Evolutionary conservation across 164 flowering plant species (phyloP), one percentile per base, ranked within the genome.

Genomic region (Euptelea pleiosperma): DNA sequence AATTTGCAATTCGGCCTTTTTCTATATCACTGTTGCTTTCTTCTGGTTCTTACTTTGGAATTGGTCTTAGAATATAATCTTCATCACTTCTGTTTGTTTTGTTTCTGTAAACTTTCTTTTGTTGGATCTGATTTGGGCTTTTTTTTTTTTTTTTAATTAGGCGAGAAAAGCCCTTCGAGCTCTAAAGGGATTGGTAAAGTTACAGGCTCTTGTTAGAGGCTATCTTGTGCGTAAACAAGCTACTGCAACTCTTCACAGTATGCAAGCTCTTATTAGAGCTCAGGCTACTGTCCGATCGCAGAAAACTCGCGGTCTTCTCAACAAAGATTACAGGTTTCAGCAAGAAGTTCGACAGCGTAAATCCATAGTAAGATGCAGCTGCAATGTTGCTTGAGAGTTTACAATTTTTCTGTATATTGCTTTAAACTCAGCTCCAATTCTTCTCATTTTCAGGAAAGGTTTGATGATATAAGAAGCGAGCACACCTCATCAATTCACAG

Each of bases 151-250:
- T 21, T 29, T 35, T 75, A n/a, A n/a, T n/a, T n/a, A 91, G 97
- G 95, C 93, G 6, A 86, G 85, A 62, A 91, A 84, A 62, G 97
- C 97, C 4, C 76, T 79, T n/a, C 63, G 84, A 65, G 96, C 96
- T 9, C 58, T 88, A 43, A 85, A 77, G 59, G 91, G 86, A 35
- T 58, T 88, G 48, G 96, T 88, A 53, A 88, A 84, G 69, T 52
- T 88, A 44, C 96, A 88, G 54, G 96, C 96, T 6, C 63, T 77
- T 8, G 86, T 88, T 14, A 73, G 96, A 77, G 96, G 96, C 0
- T 88, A 72, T 64, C 70, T 88, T 9, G 96, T 85, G 49, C 49
- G 96, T 15, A 88, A 76, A 52, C 87, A 85, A 72, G 88, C 91
- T 8, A 65, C 84, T 22, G 84, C 84, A 4, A 83, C 91, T 8